Conservation (phyloP, 2,329 filamentous ascomycete genomes). For the Colletotrichum trifolii region DNA sequence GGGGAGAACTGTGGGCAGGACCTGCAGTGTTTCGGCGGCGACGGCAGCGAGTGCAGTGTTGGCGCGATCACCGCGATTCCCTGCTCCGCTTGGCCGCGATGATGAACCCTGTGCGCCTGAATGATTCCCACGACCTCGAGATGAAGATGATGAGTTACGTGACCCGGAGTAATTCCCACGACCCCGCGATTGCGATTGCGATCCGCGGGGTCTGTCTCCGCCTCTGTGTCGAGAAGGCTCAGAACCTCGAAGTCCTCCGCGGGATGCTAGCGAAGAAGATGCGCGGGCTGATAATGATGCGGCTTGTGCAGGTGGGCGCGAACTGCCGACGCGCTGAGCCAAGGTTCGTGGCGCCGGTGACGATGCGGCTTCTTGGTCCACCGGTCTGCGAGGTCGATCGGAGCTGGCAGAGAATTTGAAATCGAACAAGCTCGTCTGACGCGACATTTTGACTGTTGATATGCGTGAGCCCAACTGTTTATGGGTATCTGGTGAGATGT, state of each 20-base stretch:
- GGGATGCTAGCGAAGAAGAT: no score
- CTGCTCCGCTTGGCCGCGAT: not conserved
- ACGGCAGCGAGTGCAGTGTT: slow-evolving; percentile 37
- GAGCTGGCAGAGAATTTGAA: slow-evolving; percentile 6
- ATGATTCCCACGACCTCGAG: not conserved
- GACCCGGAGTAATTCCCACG: no score
- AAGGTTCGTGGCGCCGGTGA: not conserved
- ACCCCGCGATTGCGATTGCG: no score
- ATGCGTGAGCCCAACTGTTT: not conserved
- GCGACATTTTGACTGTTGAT: slow-evolving; percentile 1
- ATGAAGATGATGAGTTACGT: not conserved
- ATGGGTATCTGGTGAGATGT: not conserved
- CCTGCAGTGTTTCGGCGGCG: slow-evolving; percentile 58
- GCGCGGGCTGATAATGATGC: no score
- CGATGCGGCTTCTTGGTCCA: slow-evolving; percentile 32
- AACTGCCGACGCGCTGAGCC: no score
- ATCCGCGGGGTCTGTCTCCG: no score
- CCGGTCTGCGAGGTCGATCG: not conserved
- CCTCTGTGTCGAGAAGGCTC: no score
- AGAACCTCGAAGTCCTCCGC: no score
- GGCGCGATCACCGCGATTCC: slow-evolving; percentile 7
- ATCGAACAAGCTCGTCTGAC: slow-evolving; percentile 17
- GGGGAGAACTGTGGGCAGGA: slow-evolving; percentile 59
- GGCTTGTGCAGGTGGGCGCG: no score
- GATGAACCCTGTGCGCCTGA: not conserved